phyloP scores from a whole-genome alignment of 1,284 basidiomycete species.

The Trametes sp. region DNA sequence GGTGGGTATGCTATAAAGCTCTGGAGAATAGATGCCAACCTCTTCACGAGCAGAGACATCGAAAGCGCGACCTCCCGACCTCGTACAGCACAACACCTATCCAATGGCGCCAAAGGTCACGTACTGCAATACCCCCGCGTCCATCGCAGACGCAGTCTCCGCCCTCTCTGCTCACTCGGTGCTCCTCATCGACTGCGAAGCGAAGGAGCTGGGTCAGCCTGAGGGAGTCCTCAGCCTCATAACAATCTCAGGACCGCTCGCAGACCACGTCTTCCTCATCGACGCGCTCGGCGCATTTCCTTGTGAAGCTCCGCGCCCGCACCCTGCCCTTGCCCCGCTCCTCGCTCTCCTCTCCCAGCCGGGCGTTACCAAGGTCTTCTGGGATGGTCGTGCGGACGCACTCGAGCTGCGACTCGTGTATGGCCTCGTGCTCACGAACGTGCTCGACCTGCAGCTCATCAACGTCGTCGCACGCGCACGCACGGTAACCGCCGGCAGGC shows the following conservation, averaged over 20 bases:
- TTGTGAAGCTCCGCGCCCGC: constrained; percentile 13
- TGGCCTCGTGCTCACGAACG: constrained; percentile 41
- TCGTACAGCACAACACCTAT: too few species aligned
- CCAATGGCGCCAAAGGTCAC: too few species aligned
- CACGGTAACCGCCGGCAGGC: neutral
- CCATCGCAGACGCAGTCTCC: too few species aligned
- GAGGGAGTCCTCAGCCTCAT: constrained; percentile 51
- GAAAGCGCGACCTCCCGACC: too few species aligned
- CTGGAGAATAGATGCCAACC: too few species aligned
- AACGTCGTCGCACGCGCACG: constrained; percentile 34
- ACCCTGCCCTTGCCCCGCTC: constrained; percentile 36
- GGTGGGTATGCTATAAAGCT: too few species aligned
- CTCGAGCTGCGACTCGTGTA: constrained; percentile 46
- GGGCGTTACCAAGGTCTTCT: constrained; percentile 49
- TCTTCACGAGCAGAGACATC: too few species aligned
- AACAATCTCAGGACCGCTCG: constrained; percentile 49
- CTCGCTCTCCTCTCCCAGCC: constrained; percentile 41
- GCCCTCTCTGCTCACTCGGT: constrained; percentile 19
- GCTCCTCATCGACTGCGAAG: constrained; percentile 43
- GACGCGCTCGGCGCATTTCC: too few species aligned
- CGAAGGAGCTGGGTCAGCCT: constrained; percentile 47
- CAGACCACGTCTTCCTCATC: constrained; percentile 50
- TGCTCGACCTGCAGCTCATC: constrained; percentile 52
- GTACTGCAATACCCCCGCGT: too few species aligned
- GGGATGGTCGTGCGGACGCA: constrained; percentile 56